Evolutionary conservation across 805 yeast species (phyloP).

Genomic region (Starmerella cellae): DNA sequence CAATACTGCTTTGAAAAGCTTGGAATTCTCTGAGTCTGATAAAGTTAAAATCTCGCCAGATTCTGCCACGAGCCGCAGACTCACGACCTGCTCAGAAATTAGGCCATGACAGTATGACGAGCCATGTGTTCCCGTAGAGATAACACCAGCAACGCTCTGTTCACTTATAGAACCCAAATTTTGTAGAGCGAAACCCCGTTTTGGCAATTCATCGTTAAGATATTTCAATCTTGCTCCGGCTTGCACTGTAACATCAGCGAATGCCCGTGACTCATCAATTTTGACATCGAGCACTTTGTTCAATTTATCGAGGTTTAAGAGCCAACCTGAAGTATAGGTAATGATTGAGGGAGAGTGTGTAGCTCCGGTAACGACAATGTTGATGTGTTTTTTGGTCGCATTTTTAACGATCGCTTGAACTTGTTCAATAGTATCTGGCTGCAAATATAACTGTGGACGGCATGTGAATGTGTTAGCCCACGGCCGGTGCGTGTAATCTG

Average conservation of each 20-base stretch:
- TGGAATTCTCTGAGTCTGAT: slow-evolving; percentile 48
- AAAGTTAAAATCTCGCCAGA: slow-evolving; percentile 58
- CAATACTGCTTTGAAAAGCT: slow-evolving; percentile 66
- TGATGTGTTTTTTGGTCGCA: slow-evolving; percentile 48
- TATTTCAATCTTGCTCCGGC: slow-evolving; percentile 77
- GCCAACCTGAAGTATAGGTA: slow-evolving; percentile 80
- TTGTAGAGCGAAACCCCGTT: slow-evolving; percentile 65
- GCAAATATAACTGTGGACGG: slow-evolving; percentile 63
- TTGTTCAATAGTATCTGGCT: slow-evolving; percentile 61
- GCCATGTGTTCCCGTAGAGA: slow-evolving; percentile 95
- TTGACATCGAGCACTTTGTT: slow-evolving; percentile 41
- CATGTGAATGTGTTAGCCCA: slow-evolving; percentile 90
- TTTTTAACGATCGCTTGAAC: slow-evolving; percentile 49
- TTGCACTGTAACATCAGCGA: slow-evolving; percentile 84
- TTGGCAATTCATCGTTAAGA: slow-evolving; percentile 51
- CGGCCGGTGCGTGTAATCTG: slow-evolving; percentile 36
- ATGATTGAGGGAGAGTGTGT: slow-evolving; percentile 92
- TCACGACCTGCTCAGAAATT: slow-evolving; percentile 75
- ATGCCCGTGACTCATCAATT: slow-evolving; percentile 29
- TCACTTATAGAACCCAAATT: slow-evolving; percentile 88
- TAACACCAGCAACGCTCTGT: slow-evolving; percentile 89
- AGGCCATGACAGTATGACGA: slow-evolving; percentile 87
- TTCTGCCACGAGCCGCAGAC: slow-evolving; percentile 60
- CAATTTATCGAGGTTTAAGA: slow-evolving; percentile 70
- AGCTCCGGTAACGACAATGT: slow-evolving; percentile 75